Evolutionary conservation across 1,139 yeast genomes (phyloP).

Genomic region (Candida sanyaensis): DNA sequence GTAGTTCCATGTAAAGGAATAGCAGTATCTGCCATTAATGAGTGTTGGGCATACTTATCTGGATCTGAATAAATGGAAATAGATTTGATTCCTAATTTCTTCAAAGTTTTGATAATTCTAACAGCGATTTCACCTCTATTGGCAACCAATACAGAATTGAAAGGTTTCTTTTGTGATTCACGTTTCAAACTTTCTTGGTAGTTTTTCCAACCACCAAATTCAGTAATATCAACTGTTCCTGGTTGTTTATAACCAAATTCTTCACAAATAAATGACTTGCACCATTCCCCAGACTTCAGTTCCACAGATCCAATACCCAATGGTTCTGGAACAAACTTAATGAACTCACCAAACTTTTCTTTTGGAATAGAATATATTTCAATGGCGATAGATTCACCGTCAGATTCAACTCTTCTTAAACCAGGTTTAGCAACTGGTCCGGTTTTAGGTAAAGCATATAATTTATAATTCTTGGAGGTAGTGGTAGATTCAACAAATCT

Average conservation of each 20-base stretch:
- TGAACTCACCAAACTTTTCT: slow-evolving; percentile 77
- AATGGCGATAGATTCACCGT: slow-evolving; percentile 64
- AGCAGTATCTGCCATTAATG: slow-evolving; percentile 75
- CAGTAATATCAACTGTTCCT: slow-evolving; percentile 78
- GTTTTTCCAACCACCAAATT: slow-evolving; percentile 84
- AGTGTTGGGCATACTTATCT: slow-evolving; percentile 88
- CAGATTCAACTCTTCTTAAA: slow-evolving; percentile 61
- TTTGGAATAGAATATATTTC: slow-evolving; percentile 84
- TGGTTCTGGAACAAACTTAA: slow-evolving; percentile 89
- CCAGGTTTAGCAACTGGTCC: slow-evolving; percentile 92
- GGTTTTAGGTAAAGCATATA: slow-evolving; percentile 80
- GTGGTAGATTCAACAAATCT: slow-evolving; percentile 61
- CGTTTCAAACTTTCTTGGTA: slow-evolving; percentile 50
- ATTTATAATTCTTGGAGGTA: slow-evolving; percentile 71
- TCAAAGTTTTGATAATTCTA: slow-evolving; percentile 84
- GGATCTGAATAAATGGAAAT: slow-evolving; percentile 91
- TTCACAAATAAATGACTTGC: slow-evolving; percentile 92
- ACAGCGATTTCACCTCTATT: slow-evolving; percentile 99
- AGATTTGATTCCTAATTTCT: slow-evolving; percentile 72
- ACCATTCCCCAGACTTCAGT: slow-evolving; percentile 75
- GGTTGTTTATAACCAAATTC: slow-evolving; percentile 73
- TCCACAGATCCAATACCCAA: slow-evolving; percentile 93
- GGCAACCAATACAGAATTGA: slow-evolving; percentile 85
- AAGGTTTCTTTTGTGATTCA: slow-evolving; percentile 51
- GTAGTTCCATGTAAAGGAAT: slow-evolving; percentile 77